Conservation (phyloP, 2,329 filamentous ascomycete species). For the Metarhizium guizhouense region DNA sequence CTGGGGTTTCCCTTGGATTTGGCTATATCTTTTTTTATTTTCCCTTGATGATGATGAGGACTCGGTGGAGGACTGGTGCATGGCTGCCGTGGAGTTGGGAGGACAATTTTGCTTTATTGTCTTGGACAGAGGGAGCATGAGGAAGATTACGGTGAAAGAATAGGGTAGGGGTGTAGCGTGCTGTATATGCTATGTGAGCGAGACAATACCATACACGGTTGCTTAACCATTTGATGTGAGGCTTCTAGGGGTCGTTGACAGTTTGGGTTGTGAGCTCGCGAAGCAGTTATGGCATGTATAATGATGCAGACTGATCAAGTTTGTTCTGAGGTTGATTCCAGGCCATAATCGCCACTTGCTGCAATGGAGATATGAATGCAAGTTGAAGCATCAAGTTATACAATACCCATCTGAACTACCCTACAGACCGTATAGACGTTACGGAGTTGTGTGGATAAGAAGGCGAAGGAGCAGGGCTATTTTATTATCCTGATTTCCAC, state of each 20-base stretch:
- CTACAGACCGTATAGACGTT: no score
- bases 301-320: no score
- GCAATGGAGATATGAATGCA: no score
- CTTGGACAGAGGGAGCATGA: neutral
- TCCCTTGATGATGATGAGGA: neutral
- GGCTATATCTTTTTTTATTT: neutral
- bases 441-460: no score
- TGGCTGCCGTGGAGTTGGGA: neutral
- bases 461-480: no score
- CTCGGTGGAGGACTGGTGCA: neutral
- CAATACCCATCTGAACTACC: no score
- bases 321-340: no score
- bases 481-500: no score
- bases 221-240: neutral
- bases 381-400: no score
- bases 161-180: neutral
- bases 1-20: neutral
- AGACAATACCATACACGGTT: neutral
- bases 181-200: constrained; percentile 1
- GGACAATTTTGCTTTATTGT: neutral
- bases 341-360: no score
- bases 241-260: neutral
- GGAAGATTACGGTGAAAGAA: neutral
- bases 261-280: no score
- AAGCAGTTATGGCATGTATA: no score